Conservation (phyloP, 805 yeast genomes). For the Pichia nanzhaoensis region DNA sequence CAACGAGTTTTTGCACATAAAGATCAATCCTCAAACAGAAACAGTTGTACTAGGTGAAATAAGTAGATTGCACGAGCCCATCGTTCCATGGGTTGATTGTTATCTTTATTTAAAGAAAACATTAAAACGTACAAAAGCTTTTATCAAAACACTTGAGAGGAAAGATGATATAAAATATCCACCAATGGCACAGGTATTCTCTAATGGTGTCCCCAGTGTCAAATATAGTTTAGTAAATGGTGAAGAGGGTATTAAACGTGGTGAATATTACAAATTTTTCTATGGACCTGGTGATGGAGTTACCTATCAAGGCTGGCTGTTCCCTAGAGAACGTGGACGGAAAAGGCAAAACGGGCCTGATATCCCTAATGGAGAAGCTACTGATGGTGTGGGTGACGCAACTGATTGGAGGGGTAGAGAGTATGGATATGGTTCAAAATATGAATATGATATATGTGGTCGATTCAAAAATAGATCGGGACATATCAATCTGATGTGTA, state of each 20-base stretch:
- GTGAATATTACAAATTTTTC: constrained; percentile 67
- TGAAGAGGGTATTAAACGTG: constrained; percentile 55
- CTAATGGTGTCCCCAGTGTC: constrained; percentile 78
- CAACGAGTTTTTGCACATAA: constrained; percentile 4
- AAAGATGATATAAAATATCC: constrained; percentile 54
- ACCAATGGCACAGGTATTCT: constrained; percentile 77
- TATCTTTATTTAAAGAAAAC: constrained; percentile 59
- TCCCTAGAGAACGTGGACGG: constrained; percentile 48
- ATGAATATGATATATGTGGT: constrained; percentile 68
- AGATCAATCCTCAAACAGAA: constrained; percentile 7
- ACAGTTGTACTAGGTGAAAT: constrained; percentile 8
- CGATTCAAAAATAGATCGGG: constrained; percentile 60
- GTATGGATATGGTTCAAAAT: constrained; percentile 20
- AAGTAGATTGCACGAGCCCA: constrained; percentile 12
- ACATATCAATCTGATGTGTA: constrained; percentile 76
- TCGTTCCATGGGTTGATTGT: constrained; percentile 5
- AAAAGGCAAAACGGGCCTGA: constrained; percentile 4
- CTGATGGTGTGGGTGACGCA: constrained; percentile 1
- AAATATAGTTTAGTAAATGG: constrained; percentile 68
- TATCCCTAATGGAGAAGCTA: constrained; percentile 1
- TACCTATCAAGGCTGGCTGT: constrained; percentile 70
- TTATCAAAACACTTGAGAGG: constrained; percentile 48
- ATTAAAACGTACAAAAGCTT: constrained; percentile 51
- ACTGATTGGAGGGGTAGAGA: constrained; percentile 11
- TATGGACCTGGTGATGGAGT: constrained; percentile 96